These are phyloP conservation scores for Tolypocladium album DNA, from an alignment of 2,329 filamentous ascomycete genomes.

Conservation along the genomic window DNA sequence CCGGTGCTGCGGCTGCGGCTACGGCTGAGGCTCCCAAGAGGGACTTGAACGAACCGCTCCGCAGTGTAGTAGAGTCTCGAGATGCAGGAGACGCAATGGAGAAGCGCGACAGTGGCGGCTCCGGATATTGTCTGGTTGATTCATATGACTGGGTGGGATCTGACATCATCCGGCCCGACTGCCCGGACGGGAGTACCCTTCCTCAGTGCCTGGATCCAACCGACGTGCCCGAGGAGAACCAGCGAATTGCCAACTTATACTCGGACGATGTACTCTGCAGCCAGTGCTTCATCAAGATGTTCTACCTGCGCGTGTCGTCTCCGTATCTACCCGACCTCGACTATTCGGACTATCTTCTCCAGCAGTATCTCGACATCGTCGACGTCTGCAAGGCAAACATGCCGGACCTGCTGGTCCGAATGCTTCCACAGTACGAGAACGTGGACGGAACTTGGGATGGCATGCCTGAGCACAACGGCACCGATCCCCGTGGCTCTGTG, in stretches of 20 bases:
- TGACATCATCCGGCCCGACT: neutral
- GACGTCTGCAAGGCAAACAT: neutral
- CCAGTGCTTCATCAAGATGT: neutral
- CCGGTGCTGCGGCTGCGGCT: neutral
- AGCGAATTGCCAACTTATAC: neutral
- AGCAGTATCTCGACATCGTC: neutral
- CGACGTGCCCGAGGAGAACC: neutral
- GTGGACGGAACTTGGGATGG: neutral
- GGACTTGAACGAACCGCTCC: neutral
- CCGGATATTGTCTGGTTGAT: neutral
- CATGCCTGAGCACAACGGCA: neutral
- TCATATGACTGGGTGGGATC: neutral
- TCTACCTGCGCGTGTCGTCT: neutral
- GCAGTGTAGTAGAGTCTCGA: neutral
- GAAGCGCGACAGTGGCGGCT: neutral
- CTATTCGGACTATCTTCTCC: neutral
- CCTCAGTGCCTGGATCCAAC: neutral
- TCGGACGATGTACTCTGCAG: neutral
- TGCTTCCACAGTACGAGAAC: neutral
- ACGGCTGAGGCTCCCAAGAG: neutral
- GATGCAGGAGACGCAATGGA: neutral
- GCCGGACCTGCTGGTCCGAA: neutral
- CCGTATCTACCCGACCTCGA: neutral
- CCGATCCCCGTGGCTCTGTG: neutral
- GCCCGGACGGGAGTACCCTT: neutral